These are phyloP conservation scores for Chalaropsis thielavioides DNA, from an alignment of 2,329 filamentous ascomycete species.

Conservation along the genomic window DNA sequence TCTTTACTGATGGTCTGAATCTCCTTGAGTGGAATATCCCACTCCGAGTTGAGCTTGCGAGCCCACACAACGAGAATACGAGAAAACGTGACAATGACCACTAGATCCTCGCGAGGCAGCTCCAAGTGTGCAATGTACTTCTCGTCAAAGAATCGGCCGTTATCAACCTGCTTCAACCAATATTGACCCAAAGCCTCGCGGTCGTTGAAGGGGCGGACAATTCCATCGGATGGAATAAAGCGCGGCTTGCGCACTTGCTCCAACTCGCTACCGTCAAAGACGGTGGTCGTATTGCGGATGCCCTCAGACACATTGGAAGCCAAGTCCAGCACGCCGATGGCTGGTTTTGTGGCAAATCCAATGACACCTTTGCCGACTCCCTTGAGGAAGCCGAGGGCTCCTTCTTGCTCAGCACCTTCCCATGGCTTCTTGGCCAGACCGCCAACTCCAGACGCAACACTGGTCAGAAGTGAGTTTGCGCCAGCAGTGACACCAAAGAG, in stretches of 20 bases:
- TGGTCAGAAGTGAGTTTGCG: slow-evolving; percentile 86
- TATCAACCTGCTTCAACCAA: slow-evolving; percentile 97
- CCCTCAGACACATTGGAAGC: slow-evolving; percentile 95
- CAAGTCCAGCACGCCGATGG: slow-evolving; percentile 91
- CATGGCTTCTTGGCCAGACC: slow-evolving; percentile 86
- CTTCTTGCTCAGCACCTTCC: slow-evolving; percentile 91
- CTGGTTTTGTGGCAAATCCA: slow-evolving; percentile 90
- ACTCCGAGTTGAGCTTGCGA: slow-evolving; percentile 74
- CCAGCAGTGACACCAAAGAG: slow-evolving; percentile 91
- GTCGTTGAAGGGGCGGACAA: slow-evolving; percentile 86
- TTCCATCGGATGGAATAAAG: slow-evolving; percentile 82
- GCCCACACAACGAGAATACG: slow-evolving; percentile 83
- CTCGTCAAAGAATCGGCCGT: slow-evolving; percentile 95
- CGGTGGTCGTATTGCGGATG: slow-evolving; percentile 95
- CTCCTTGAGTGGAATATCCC: slow-evolving; percentile 92
- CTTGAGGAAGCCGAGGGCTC: slow-evolving; percentile 88
- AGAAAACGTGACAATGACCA: slow-evolving; percentile 75
- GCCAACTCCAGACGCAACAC: slow-evolving; percentile 83
- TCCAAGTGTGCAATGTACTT: slow-evolving; percentile 94
- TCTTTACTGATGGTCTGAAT: slow-evolving; percentile 96
- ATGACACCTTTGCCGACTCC: slow-evolving; percentile 90
- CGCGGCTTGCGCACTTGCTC: slow-evolving; percentile 88
- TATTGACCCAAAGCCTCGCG: slow-evolving; percentile 92
- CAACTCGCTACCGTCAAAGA: slow-evolving; percentile 88
- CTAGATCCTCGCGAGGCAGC: slow-evolving; percentile 73